phyloP scores from a whole-genome alignment of 768 basidiomycete species.

The Hygrophoropsis aurantiaca region DNA sequence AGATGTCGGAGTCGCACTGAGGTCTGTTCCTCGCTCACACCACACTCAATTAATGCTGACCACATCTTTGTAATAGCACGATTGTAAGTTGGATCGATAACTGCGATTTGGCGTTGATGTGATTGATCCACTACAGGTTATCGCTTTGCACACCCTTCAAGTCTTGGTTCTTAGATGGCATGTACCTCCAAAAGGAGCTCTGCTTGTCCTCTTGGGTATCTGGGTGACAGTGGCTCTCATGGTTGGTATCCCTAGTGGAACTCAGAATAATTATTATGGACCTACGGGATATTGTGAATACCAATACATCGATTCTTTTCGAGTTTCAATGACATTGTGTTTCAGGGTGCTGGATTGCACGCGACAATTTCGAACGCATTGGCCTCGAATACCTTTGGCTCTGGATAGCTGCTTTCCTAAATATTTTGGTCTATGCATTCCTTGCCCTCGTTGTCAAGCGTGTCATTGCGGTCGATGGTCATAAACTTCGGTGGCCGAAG shows the following conservation, averaged over 20 bases:
- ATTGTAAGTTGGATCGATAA: slow-evolving; percentile 6
- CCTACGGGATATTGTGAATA: slow-evolving; percentile 39
- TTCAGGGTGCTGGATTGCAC: slow-evolving; percentile 55
- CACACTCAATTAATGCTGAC: slow-evolving; percentile 3
- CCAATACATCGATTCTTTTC: not conserved
- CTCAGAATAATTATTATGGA: slow-evolving; percentile 39
- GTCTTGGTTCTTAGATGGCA: slow-evolving; percentile 35
- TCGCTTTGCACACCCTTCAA: slow-evolving; percentile 41
- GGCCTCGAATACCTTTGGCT: slow-evolving; percentile 54
- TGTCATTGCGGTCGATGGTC: slow-evolving; percentile 33
- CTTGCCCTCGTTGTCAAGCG: slow-evolving; percentile 44
- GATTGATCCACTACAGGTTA: slow-evolving; percentile 20
- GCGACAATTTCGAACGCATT: slow-evolving; percentile 37
- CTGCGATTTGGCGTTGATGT: not conserved
- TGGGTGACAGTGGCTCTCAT: slow-evolving; percentile 42
- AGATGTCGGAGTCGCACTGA: slow-evolving; percentile 41
- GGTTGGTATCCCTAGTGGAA: slow-evolving; percentile 36
- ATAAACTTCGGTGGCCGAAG: slow-evolving; percentile 17
- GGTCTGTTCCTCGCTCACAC: slow-evolving; percentile 21
- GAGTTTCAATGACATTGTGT: not conserved
- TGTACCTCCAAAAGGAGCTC: slow-evolving; percentile 28
- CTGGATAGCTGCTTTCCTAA: slow-evolving; percentile 45
- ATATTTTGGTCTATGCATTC: slow-evolving; percentile 43
- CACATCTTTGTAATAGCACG: slow-evolving; percentile 9
- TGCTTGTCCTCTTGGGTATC: slow-evolving; percentile 32